Evolutionary conservation across 225 moss, liverwort and hornwort genomes (phyloP), one percentile per base, ranked within the genome.

Genomic region (Marchantia paleacea): DNA sequence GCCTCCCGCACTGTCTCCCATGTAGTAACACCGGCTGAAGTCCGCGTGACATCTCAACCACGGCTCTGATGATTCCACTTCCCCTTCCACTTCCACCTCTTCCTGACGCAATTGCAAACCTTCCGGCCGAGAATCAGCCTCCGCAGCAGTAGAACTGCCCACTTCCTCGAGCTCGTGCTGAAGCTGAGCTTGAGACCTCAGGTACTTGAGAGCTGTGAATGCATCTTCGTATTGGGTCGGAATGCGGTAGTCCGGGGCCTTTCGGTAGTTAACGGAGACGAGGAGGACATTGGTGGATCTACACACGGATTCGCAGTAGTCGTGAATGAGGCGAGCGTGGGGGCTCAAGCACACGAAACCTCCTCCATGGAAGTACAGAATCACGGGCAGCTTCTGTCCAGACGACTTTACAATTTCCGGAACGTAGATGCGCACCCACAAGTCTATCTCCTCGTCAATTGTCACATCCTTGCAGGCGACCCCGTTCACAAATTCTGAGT

Each of bases 321-420:
- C 75, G 28, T 72, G 79, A 55, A 79, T 58, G 64, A 75, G 49
- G 29, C 64, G 64, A 9, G 71, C 47, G 26, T 63, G 72, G 48
- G 60, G 58, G 13, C 74, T 79, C 73, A 79, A 25, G 31, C 67
- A 73, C 29, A 69, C 69, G 79, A 91, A 92, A 57, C 92, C 92
- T 39, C 92, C 92, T 57, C 92, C 92, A 79, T 91, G 91, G 73
- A 85, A 92, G 83, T 84, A 91, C 26, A 91, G 78, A 77, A 91
- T 86, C 22, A 92, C 60, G 55, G 92, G 89, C 1, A 91, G 75
- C 83, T 88, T 92, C 78, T 83, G 77, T 4, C 52, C 75, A 24
- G 73, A 66, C 26, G 72, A 75, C 12, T 73, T 52, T 67, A 80
- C 76, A 31, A 63, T 79, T 73, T 87, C 86, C 26, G 91, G 92